Conservation (phyloP, 495 filamentous ascomycete genomes). For the Tuber aestivum region DNA sequence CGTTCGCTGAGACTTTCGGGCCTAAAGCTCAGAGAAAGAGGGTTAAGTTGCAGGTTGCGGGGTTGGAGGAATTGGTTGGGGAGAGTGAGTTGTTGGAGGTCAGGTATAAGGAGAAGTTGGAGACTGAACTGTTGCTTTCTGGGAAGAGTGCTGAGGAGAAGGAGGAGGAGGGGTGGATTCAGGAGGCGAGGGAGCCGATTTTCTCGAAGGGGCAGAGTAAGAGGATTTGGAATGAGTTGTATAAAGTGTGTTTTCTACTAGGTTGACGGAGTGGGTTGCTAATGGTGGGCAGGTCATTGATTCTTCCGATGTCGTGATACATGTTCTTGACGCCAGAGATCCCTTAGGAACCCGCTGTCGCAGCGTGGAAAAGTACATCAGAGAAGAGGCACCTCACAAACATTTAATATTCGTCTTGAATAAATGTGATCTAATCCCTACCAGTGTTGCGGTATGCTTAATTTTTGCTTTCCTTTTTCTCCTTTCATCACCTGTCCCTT, state of each 20-base stretch:
- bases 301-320: conserved; percentile 90
- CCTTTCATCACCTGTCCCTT: conserved; percentile 25
- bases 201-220: conserved; percentile 92
- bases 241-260: conserved; percentile 52
- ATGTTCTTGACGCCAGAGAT: conserved; percentile 90
- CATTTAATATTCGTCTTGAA: conserved; percentile 89
- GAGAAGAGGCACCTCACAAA: conserved; percentile 89
- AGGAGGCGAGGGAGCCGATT: conserved; percentile 74
- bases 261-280: conserved; percentile 4
- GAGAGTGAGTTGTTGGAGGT: conserved; percentile 71
- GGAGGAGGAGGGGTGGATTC: conserved; percentile 51
- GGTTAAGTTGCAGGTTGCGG: conserved; percentile 76
- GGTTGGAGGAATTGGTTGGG: conserved; percentile 72
- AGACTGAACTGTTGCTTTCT: conserved; percentile 64
- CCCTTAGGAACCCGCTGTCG: conserved; percentile 83
- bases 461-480: conserved; percentile 25
- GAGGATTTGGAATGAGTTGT: conserved; percentile 97
- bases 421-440: conserved; percentile 94
- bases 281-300: conserved; percentile 60
- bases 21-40: conserved; percentile 88
- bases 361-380: conserved; percentile 88
- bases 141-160: conserved; percentile 59
- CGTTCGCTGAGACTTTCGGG: conserved; percentile 85
- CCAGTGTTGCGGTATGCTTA: conserved; percentile 81
- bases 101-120: conserved; percentile 66